These are phyloP conservation scores for Pittosporum tobira DNA, from an alignment of 129 eudicot species.

Conservation along the genomic window DNA sequence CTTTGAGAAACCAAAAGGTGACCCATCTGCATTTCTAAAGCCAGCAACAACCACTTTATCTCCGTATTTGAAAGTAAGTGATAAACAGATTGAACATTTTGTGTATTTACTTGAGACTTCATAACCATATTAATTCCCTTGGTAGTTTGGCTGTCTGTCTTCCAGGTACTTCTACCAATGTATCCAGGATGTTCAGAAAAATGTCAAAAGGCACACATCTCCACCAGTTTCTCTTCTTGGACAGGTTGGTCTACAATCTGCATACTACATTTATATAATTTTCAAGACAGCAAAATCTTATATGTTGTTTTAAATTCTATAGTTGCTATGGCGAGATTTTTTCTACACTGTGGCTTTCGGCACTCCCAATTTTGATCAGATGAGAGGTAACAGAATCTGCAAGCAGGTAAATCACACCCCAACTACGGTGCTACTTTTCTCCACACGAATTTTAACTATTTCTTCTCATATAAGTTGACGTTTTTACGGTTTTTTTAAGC, in stretches of 20 bases:
- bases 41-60: slow-evolving; percentile 85
- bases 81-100: background rate
- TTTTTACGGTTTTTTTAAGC: background rate
- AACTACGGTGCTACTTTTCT: slow-evolving; percentile 1
- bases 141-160: slow-evolving; percentile 89
- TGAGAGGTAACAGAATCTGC: slow-evolving; percentile 75
- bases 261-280: background rate
- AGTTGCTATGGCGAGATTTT: slow-evolving; percentile 86
- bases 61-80: slow-evolving; percentile 77
- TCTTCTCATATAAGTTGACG: background rate
- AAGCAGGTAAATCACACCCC: slow-evolving; percentile 57
- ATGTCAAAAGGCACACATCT: slow-evolving; percentile 50
- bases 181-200: slow-evolving; percentile 52
- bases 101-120: slow-evolving; percentile 11
- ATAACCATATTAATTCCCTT: slow-evolving; percentile 24
- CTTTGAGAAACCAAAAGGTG: slow-evolving; percentile 89
- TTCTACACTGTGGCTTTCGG: slow-evolving; percentile 81
- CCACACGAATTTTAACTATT: background rate
- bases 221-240: slow-evolving; percentile 95
- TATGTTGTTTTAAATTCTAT: slow-evolving; percentile 20
- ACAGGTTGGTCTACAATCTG: slow-evolving; percentile 40
- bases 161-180: slow-evolving; percentile 79
- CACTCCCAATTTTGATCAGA: slow-evolving; percentile 72
- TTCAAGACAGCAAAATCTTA: slow-evolving; percentile 10
- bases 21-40: slow-evolving; percentile 65